Evolutionary conservation across 768 basidiomycete genomes (phyloP), one percentile per base, ranked within the genome.

Genomic region (Trametes cingulata): DNA sequence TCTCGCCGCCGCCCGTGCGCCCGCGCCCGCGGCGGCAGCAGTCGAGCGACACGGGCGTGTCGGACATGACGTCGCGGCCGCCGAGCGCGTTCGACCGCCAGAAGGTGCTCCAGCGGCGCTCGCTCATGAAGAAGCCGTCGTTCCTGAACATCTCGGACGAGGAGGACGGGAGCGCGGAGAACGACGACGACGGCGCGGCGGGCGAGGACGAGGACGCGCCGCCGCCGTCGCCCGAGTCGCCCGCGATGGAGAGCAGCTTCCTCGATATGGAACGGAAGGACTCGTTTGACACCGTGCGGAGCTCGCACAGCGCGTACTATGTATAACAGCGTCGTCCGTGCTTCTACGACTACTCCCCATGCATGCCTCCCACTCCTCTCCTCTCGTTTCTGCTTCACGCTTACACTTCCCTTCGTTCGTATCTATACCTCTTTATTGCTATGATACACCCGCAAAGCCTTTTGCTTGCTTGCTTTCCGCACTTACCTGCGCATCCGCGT

Each of bases 101-200:
- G 61, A 69, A 62, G 58, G 50, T 59, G 15, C 42, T 65, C 40
- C 51, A 67, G 47, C 64, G 80, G 46, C 79, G 76, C 48, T 83
- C 82, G 7, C 75, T 89, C 60, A 80, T 86, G 75, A 78, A 78
- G 67, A 87, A 88, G 67, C 84, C 88, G 19, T 89, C 87, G 1
- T 90, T 90, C 71, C 74, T 90, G 48, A 86, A 89, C 36, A 87
- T 90, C 58, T 85, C 75, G 22, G 76, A 78, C 58, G 71, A 72
- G 27, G 50, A 29, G 20, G 68, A 70, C 27, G 60, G 27, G 22
- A 63, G 66, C 33, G 39, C 52, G 59, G 61, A 64, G 45, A 60
- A 51, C 43, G 48, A 57, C 22, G 59, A 57, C 43, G 52, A 22
- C 4, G 58, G 37, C 2, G 36, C 29, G 14, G 61, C 46, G 37